phyloP scores from a whole-genome alignment of 1,139 yeast species.

The Taphrina flavorubra region DNA sequence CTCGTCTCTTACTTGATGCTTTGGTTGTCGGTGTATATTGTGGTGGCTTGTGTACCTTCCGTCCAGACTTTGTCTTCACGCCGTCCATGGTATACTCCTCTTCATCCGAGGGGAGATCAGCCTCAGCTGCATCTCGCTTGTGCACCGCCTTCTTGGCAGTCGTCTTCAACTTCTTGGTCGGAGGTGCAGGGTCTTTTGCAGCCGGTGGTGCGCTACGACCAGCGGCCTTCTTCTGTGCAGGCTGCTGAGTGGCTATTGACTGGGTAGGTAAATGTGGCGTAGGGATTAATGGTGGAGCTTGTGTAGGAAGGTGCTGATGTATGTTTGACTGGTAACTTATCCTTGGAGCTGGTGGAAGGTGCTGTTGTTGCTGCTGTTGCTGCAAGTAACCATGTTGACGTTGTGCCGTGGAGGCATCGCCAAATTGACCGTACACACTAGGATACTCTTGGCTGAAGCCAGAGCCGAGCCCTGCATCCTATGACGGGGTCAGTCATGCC shows the following conservation, averaged over 20 bases:
- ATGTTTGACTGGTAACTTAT: neutral
- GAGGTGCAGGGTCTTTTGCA: slow-evolving; percentile 10
- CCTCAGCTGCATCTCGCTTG: slow-evolving; percentile 15
- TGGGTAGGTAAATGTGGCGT: slow-evolving; percentile 15
- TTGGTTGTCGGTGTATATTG: slow-evolving; percentile 45
- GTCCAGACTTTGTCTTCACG: slow-evolving; percentile 47
- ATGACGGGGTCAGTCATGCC: neutral
- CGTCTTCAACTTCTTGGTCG: slow-evolving; percentile 27
- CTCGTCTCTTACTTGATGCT: slow-evolving; percentile 35
- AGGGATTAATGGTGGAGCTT: slow-evolving; percentile 13
- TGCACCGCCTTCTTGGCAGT: slow-evolving; percentile 8
- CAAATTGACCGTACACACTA: slow-evolving; percentile 6
- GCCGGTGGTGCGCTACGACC: slow-evolving; percentile 1
- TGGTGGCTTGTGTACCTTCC: slow-evolving; percentile 47
- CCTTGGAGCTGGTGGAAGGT: slow-evolving; percentile 2
- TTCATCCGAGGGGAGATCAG: slow-evolving; percentile 40
- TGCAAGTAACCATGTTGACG: neutral
- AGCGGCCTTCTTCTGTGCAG: neutral
- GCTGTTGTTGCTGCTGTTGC: slow-evolving; percentile 22
- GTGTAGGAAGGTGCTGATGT: slow-evolving; percentile 4
- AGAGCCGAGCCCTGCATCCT: slow-evolving; percentile 2
- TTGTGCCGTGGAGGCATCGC: neutral
- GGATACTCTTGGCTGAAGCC: slow-evolving; percentile 9
- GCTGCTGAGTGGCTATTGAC: neutral
- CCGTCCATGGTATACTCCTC: slow-evolving; percentile 47